Evolutionary conservation across 2,329 filamentous ascomycete genomes (phyloP).

Genomic region (Fusarium sp.): DNA sequence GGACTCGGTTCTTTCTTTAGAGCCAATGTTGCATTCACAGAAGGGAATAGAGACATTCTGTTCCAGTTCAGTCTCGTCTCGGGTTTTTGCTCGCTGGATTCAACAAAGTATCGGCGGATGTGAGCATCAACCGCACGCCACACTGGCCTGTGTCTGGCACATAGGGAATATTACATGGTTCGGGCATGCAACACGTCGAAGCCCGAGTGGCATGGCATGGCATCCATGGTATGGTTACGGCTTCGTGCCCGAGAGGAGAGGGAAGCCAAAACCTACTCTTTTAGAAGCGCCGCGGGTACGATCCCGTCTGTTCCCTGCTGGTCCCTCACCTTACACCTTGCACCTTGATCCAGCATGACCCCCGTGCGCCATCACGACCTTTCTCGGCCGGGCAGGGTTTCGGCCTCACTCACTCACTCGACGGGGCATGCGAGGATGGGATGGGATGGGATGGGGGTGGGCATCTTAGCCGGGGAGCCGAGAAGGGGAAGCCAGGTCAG

Average conservation of each 20-base stretch:
- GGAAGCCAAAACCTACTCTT: conserved; percentile 6
- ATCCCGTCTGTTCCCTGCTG: not conserved
- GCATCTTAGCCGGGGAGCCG: not conserved
- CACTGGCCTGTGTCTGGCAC: not conserved
- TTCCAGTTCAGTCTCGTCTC: conserved; percentile 1
- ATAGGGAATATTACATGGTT: conserved; percentile 6
- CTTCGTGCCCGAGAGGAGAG: conserved; percentile 4
- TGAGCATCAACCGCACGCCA: not conserved
- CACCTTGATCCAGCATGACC: conserved; percentile 19
- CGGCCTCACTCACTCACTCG: conserved; percentile 28
- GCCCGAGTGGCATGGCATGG: conserved; percentile 6
- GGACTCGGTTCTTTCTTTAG: not conserved
- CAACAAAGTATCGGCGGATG: not conserved
- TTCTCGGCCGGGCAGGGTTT: conserved; percentile 31
- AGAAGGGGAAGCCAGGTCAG: not conserved
- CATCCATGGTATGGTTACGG: conserved; percentile 5
- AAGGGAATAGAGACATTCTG: not conserved
- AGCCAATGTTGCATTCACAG: not conserved
- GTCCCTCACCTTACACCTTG: conserved; percentile 21
- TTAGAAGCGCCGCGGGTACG: conserved; percentile 3
- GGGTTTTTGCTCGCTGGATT: conserved; percentile 4
- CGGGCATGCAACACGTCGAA: conserved; percentile 3
- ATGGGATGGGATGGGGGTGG: conserved; percentile 10
- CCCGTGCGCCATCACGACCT: conserved; percentile 1
- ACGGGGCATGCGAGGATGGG: not conserved